These are phyloP conservation scores for Hypoxylon sp. DNA, from an alignment of 2,329 filamentous ascomycete species.

Conservation along the genomic window DNA sequence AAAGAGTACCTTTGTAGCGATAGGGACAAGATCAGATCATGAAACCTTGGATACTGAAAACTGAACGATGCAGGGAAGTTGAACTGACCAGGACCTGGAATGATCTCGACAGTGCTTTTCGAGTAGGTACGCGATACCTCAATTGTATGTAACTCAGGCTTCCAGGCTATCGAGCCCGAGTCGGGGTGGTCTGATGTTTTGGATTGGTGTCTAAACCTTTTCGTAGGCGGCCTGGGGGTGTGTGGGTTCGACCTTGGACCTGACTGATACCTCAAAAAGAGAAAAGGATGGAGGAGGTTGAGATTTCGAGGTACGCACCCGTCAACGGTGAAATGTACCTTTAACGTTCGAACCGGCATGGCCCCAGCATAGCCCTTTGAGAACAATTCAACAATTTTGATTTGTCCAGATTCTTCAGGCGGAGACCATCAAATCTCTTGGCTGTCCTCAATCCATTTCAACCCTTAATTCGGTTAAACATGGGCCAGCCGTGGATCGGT, in stretches of 20 bases:
- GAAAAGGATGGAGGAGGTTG: conserved; percentile 34
- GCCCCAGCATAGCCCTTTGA: conserved; percentile 19
- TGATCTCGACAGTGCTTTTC: conserved; percentile 28
- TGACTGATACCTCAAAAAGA: conserved; percentile 24
- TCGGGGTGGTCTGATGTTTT: conserved; percentile 52
- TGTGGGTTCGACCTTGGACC: conserved; percentile 31
- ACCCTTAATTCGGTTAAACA: conserved; percentile 39
- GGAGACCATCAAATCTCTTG: conserved; percentile 27
- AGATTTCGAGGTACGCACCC: conserved; percentile 38
- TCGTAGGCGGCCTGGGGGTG: conserved; percentile 32
- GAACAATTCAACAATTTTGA: conserved; percentile 14
- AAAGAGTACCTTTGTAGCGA: conserved; percentile 1
- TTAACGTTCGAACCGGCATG: conserved; percentile 38
- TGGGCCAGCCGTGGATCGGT: conserved; percentile 25
- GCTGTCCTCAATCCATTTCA: conserved; percentile 29
- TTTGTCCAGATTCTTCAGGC: conserved; percentile 18
- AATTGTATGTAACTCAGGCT: conserved; percentile 56
- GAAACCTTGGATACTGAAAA: too few species aligned
- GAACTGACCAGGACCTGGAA: conserved; percentile 36
- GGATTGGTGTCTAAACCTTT: conserved; percentile 48
- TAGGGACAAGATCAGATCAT: conserved; percentile 27
- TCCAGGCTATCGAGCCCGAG: conserved; percentile 33
- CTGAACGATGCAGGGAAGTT: conserved; percentile 32
- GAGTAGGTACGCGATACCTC: conserved; percentile 52
- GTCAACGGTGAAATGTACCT: conserved; percentile 39